These are phyloP conservation scores for Phytophthora syringae DNA, from an alignment of 352 stramenopile genomes.

Conservation along the genomic window DNA sequence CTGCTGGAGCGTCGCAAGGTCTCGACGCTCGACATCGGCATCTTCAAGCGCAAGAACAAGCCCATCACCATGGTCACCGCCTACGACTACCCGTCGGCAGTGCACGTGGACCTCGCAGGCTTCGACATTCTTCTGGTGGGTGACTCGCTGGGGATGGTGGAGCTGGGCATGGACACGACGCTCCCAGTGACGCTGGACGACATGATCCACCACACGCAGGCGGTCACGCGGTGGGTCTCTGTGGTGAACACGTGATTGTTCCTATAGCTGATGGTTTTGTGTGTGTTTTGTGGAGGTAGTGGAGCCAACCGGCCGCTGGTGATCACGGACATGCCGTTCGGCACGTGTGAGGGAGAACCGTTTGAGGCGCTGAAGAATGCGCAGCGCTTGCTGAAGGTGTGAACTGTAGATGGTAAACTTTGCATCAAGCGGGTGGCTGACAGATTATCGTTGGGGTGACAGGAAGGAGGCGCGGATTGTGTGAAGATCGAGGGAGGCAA, in stretches of 20 bases:
- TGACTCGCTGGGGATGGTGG: too few species aligned
- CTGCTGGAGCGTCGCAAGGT: slow-evolving; percentile 87
- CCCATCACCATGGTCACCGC: slow-evolving; percentile 99
- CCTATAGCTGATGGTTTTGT: slow-evolving; percentile 8
- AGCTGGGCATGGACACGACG: slow-evolving; percentile 89
- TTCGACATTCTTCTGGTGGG: slow-evolving; percentile 99
- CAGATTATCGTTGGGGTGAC: too few species aligned
- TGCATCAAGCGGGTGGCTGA: too few species aligned
- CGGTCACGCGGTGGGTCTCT: slow-evolving; percentile 89
- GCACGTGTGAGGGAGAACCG: slow-evolving; percentile 93
- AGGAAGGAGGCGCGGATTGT: slow-evolving; percentile 96
- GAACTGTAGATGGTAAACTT: too few species aligned
- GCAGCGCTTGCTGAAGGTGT: slow-evolving; percentile 92
- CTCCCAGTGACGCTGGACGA: slow-evolving; percentile 97
- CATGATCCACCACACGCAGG: slow-evolving; percentile 98
- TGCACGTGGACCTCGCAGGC: slow-evolving; percentile 97
- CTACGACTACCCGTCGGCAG: slow-evolving; percentile 97
- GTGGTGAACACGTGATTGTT: neutral
- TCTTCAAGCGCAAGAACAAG: slow-evolving; percentile 94
- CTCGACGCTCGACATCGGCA: slow-evolving; percentile 81
- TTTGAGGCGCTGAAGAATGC: slow-evolving; percentile 95
- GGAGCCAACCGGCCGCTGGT: slow-evolving; percentile 91
- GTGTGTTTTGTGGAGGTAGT: too few species aligned
- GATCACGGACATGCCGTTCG: slow-evolving; percentile 99
- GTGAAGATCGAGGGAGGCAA: slow-evolving; percentile 98